Evolutionary conservation across 768 basidiomycete species (phyloP), one percentile per base, ranked within the genome.

Genomic region (Amanita thiersii): DNA sequence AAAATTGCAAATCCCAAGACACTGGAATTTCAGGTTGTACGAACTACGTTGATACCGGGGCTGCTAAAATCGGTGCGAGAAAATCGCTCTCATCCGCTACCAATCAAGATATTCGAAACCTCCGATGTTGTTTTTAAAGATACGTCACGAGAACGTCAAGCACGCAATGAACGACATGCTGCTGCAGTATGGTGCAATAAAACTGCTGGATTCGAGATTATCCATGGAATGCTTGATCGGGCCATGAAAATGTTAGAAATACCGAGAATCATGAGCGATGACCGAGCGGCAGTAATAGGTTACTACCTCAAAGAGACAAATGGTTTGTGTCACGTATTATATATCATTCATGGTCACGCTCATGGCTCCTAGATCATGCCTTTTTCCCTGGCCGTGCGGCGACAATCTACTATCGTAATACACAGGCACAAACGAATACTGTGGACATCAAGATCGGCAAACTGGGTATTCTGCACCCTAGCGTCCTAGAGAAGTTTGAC

Each of bases 1-100:
- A 86, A 85, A 52, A 89, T 98, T 47, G 91, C 86, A 44, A 99
- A 99, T 63, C 96, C 96, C 0, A 97, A 96, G 66, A 90, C 96
- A 17, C 75, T 90, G 50, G 96, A 98, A 60, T 98, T 96, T 65
- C 96, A 99, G 64, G 86, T 98, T 44, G 91, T 98, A 32, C 86
- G 96, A 48, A 97, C 96, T 1, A 90, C 93, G 19, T 80, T 99
- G 40, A 68, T 99, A 5, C 93, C 94, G 10, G 96, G 96, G 38
- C 78, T 99, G 33, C 79, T 99, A 52, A 99, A 99, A 67, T 96
- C 93, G 12, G 70, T 96, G 33, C 84, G 96, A 52, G 96, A 99
- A 66, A 99, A 99, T 67, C 81, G 87, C 39, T 88, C 88, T 48
- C 90, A 96, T 50, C 59, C 94, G 1, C 71, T 99, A 10, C 96